Base-by-base conservation (phyloP, 2,329 filamentous ascomycete genomes). In the Apiospora saccharicola region DNA sequence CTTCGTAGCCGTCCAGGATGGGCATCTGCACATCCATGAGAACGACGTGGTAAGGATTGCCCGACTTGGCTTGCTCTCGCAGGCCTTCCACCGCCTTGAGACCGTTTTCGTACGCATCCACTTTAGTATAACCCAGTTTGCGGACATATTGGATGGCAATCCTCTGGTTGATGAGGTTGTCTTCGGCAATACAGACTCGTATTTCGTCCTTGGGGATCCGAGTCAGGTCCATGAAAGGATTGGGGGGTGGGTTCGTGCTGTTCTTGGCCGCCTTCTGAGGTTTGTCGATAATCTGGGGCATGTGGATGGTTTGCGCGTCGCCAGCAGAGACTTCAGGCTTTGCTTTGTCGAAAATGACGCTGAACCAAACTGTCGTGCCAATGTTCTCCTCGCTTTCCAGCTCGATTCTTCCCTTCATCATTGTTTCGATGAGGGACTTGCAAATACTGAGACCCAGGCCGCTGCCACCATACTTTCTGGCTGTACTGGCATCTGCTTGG, bases 1-100 rank as follows among this genome's bases (percentile, higher is more conserved):
- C 95, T 81, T 97, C 93, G 80, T 98, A 98, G 7, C 95, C 95
- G 80, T 98, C 95, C 12, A 97, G 89, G 4, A 97, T 91, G 0
- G 95, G 95, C 95, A 98, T 98, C 83, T 98, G 95, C 4, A 97
- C 94, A 80, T 98, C 95, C 95, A 98, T 98, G 64, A 98, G 88
- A 53, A 97, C 92, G 44, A 98, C 88, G 78, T 98, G 95, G 83
- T 97, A 98, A 0, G 95, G 95, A 12, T 86, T 86, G 1, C 92
- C 92, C 74, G 93, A 92, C 64, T 85, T 86, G 4, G 93, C 92
- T 74, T 92, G 93, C 69, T 89, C 85, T 12, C 92, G 91, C n/a
- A 98, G 84, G 0, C 94, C 95, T 78, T 97, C 93, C 19, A 98
- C 93, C 0, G 95, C 95, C 82, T 95, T 94, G 74, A 93, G 88